Evolutionary conservation across 805 yeast genomes (phyloP), one percentile per base, ranked within the genome.

Genomic region (Saturnispora hagleri): DNA sequence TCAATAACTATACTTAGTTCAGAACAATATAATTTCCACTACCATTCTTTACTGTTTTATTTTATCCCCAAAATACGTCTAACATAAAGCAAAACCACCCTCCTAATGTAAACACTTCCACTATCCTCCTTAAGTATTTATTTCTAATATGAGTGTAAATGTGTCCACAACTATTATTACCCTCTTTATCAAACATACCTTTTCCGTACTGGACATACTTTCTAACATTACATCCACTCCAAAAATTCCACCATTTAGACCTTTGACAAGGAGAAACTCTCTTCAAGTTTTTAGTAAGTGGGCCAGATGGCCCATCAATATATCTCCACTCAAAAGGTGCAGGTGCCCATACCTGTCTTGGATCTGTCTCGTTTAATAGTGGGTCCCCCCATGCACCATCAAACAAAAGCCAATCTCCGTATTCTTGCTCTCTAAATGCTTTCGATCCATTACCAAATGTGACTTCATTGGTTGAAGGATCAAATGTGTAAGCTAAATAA

Each of bases 221-320:
- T 52, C 96, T 73, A 6, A 90, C 80, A 10, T 85, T 85, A 69
- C 99, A 91, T 2, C 89, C 84, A 52, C 79, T 75, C 80, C 88
- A 77, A 58, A 88, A 74, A 62, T 91, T 90, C 93, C 96, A 91
- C 97, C 97, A 89, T 64, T 88, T 89, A 55, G 80, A 73, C 35
- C 90, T 70, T 63, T 89, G 95, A 64, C 99, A 91, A 1, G 93
- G 82, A 15, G 80, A 75, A 1, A 70, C 65, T 43, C 99, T 73
- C 47, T 74, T 66, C 51, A 93, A 71, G 61, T 89, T 84, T 67
- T 91, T 91, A 51, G 75, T 72, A 49, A 93, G 66, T 1, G 99
- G 99, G 0, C 99, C 99, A 1, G 77, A 71, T 2, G 99, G 99
- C 0, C 99, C 99, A 60, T 86, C 90, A 48, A 93, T 89, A 64